phyloP scores from a whole-genome alignment of 176 grass and related monocot species.

The Canna indica region DNA sequence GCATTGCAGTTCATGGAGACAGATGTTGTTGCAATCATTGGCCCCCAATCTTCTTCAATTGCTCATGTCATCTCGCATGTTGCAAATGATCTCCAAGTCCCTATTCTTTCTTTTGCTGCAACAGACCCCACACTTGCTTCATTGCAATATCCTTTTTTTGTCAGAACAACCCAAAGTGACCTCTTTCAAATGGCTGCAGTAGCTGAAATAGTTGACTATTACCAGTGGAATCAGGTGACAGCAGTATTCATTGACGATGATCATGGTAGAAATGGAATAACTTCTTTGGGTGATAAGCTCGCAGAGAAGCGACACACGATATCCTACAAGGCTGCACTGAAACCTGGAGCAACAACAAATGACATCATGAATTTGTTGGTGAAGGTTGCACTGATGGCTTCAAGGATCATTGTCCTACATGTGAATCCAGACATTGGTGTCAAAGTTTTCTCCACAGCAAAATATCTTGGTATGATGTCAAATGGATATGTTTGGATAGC shows the following conservation, averaged over 20 bases:
- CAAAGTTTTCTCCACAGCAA: neutral
- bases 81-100: constrained; percentile 10
- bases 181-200: constrained; percentile 15
- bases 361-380: constrained; percentile 15
- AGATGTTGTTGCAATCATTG: constrained; percentile 2
- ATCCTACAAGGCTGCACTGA: constrained; percentile 11
- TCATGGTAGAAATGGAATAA: constrained; percentile 9
- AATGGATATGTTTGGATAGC: constrained; percentile 21
- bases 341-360: neutral
- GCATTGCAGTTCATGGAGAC: constrained; percentile 14
- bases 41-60: neutral
- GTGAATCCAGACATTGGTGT: neutral
- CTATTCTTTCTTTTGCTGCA: constrained; percentile 7
- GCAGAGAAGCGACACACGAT: constrained; percentile 7
- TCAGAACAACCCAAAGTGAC: constrained; percentile 4
- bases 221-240: constrained; percentile 2
- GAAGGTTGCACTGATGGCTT: neutral
- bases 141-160: constrained; percentile 7
- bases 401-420: constrained; percentile 6
- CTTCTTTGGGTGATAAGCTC: constrained; percentile 7
- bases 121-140: constrained; percentile 15
- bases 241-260: neutral
- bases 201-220: constrained; percentile 3
- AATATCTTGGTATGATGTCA: constrained; percentile 1
- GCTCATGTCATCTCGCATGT: constrained; percentile 15